phyloP scores from a whole-genome alignment of 164 flowering plant species.

The Tinospora cordifolia region DNA sequence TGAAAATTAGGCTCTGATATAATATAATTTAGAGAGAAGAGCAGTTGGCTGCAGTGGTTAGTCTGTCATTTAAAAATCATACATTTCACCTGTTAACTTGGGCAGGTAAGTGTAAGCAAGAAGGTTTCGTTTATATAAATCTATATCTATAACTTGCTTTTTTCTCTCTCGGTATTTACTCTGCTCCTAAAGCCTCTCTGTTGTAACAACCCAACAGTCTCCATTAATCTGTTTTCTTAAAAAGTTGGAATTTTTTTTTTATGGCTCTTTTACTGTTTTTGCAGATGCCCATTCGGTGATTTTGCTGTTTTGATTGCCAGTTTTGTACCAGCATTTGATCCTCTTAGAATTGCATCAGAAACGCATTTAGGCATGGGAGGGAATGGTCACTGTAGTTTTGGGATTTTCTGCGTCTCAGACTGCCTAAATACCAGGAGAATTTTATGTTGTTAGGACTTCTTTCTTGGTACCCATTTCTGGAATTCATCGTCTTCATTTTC shows the following conservation, averaged over 20 bases:
- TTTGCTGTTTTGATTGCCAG: constrained; percentile 22
- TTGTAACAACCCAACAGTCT: constrained; percentile 7
- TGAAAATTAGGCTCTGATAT: constrained; percentile 10
- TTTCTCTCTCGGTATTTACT: constrained; percentile 13
- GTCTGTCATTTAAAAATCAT: constrained; percentile 48
- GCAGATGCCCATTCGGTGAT: constrained; percentile 43
- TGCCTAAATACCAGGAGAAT: constrained; percentile 32
- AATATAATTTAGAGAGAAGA: constrained; percentile 51
- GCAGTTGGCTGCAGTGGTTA: constrained; percentile 72
- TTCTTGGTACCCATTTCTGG: constrained; percentile 26
- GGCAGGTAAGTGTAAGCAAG: constrained; percentile 42
- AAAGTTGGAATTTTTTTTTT: constrained; percentile 34
- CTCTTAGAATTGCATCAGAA: constrained; percentile 22
- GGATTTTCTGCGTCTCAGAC: constrained; percentile 17
- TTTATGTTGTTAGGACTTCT: constrained; percentile 31
- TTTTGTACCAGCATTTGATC: constrained; percentile 47
- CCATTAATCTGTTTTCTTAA: constrained; percentile 6
- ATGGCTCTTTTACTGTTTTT: constrained; percentile 37
- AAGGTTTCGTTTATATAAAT: constrained; percentile 18
- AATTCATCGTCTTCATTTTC: constrained; percentile 22
- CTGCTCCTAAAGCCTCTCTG: constrained; percentile 1
- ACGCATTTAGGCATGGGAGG: constrained; percentile 19
- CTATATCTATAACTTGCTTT: constrained; percentile 8
- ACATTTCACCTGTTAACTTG: constrained; percentile 40
- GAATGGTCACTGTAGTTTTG: constrained; percentile 16